Conservation (phyloP, 371 early-diverging fungal species). For the Phascolomyces articulosus region DNA sequence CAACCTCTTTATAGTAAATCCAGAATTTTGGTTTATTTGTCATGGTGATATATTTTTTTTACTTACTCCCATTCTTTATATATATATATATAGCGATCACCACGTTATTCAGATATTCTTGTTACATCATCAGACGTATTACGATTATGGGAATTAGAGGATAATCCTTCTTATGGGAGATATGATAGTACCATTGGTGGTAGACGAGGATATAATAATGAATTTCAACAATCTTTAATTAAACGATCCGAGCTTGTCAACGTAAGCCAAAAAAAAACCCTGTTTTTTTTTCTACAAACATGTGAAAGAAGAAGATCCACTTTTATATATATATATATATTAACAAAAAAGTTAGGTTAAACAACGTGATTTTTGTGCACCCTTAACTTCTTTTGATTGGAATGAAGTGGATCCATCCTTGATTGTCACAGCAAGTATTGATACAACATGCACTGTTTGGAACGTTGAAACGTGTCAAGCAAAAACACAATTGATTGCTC, state of each 20-base stretch:
- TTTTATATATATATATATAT: too few species aligned
- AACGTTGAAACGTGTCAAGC: conserved; percentile 91
- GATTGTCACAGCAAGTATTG: conserved; percentile 90
- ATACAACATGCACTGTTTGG: conserved; percentile 99
- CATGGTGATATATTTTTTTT: background rate
- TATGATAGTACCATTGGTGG: conserved; percentile 47
- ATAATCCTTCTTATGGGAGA: conserved; percentile 39
- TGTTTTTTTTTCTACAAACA: background rate
- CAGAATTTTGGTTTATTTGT: too few species aligned
- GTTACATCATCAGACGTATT: conserved; percentile 90
- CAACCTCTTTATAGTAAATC: background rate
- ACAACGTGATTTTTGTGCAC: conserved; percentile 79
- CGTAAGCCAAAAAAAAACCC: conserved; percentile 34
- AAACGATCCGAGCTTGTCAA: conserved; percentile 60
- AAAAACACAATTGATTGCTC: conserved; percentile 97
- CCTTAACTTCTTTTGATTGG: conserved; percentile 97
- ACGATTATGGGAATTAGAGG: conserved; percentile 85
- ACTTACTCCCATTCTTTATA: background rate
- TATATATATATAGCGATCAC: conserved; percentile 36
- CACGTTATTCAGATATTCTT: conserved; percentile 69
- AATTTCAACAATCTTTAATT: conserved; percentile 23
- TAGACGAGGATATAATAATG: conserved; percentile 15
- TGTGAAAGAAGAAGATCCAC: too few species aligned
- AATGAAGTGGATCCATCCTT: conserved; percentile 83
- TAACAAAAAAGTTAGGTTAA: conserved; percentile 38